phyloP scores from a whole-genome alignment of 495 filamentous ascomycete genomes.

The Podospora didyma region DNA sequence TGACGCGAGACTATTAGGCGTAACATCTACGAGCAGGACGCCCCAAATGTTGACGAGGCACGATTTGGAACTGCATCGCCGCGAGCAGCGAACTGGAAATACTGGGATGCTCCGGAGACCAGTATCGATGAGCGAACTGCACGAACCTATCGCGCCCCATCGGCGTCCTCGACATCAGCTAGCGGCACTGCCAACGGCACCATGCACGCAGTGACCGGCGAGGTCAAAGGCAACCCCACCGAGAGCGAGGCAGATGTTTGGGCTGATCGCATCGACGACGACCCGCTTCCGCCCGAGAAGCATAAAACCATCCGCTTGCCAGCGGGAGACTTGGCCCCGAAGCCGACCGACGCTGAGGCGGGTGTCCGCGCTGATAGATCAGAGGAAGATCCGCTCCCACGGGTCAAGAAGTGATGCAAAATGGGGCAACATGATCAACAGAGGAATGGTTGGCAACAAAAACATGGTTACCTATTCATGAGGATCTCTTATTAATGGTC shows the following conservation, averaged over 20 bases:
- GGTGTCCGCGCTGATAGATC: constrained; percentile 16
- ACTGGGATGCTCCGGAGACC: not conserved
- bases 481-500: too few species aligned
- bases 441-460: too few species aligned
- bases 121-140: constrained; percentile 3
- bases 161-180: not conserved
- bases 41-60: not conserved
- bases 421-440: too few species aligned
- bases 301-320: constrained; percentile 18
- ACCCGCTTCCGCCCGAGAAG: constrained; percentile 20
- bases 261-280: constrained; percentile 23
- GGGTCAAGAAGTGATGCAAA: not conserved
- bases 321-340: constrained; percentile 11
- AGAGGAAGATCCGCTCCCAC: constrained; percentile 15
- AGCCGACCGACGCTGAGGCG: constrained; percentile 23
- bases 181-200: not conserved
- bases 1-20: not conserved
- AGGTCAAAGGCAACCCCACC: constrained; percentile 27
- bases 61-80: not conserved
- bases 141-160: not conserved
- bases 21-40: not conserved
- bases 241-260: constrained; percentile 25
- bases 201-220: not conserved
- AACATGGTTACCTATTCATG: too few species aligned
- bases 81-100: not conserved